phyloP scores from a whole-genome alignment of 768 basidiomycete genomes.

The Suillus hirtellus region DNA sequence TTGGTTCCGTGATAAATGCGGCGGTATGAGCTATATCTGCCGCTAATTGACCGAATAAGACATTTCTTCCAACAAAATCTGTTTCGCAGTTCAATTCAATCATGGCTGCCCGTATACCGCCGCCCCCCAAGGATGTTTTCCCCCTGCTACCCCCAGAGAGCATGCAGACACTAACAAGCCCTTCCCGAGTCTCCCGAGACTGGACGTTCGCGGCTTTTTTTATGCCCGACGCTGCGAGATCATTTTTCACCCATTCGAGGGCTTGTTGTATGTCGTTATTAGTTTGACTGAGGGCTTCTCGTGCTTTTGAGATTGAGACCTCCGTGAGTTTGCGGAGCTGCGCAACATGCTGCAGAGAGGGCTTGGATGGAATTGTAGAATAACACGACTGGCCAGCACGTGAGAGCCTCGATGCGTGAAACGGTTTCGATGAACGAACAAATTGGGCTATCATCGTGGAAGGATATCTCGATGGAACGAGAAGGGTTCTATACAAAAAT shows the following conservation, averaged over 20 bases:
- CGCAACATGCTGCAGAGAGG: conserved; percentile 76
- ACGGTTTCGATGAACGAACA: conserved; percentile 10
- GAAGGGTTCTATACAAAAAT: background rate
- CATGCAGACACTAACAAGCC: conserved; percentile 75
- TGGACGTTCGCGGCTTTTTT: conserved; percentile 84
- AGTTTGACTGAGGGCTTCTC: conserved; percentile 77
- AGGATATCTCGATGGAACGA: background rate
- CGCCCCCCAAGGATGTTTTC: conserved; percentile 34
- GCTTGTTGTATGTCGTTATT: conserved; percentile 76
- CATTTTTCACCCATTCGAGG: conserved; percentile 77
- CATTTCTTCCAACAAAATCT: conserved; percentile 90
- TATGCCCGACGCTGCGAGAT: conserved; percentile 68
- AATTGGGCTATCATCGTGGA: conserved; percentile 20
- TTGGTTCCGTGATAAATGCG: conserved; percentile 65
- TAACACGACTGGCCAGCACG: conserved; percentile 34
- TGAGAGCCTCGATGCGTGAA: conserved; percentile 3
- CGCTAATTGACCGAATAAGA: conserved; percentile 75
- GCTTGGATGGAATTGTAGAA: conserved; percentile 54
- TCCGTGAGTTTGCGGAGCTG: conserved; percentile 80
- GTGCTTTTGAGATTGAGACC: conserved; percentile 85
- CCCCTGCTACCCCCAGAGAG: conserved; percentile 61
- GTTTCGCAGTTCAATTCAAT: conserved; percentile 96
- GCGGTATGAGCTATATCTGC: conserved; percentile 82
- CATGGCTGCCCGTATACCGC: conserved; percentile 75
- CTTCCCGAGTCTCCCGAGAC: conserved; percentile 72